Evolutionary conservation across 768 basidiomycete species (phyloP).

Genomic region (Sporobolomyces pararoseus): DNA sequence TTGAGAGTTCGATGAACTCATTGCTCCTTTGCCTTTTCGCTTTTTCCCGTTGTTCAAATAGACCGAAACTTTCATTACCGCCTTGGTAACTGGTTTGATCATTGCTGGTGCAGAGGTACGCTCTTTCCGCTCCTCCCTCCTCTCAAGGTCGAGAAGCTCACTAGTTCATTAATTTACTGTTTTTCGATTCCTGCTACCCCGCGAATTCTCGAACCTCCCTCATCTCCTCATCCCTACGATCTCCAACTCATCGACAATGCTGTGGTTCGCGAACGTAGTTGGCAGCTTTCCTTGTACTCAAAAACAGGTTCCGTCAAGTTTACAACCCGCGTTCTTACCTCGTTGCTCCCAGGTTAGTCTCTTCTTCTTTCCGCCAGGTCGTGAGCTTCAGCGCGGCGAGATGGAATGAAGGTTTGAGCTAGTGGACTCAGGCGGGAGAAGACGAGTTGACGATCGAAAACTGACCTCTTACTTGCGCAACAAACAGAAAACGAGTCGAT

Average conservation of each 20-base stretch:
- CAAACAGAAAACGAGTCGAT: conserved; percentile 25
- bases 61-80: conserved; percentile 66
- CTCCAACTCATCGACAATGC: background rate
- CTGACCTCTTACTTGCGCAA: conserved; percentile 39
- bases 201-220: background rate
- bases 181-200: conserved; percentile 1
- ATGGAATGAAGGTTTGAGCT: too few species aligned
- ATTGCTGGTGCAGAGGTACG: conserved; percentile 46
- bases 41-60: background rate
- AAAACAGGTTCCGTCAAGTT: conserved; percentile 78
- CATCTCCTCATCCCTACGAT: background rate
- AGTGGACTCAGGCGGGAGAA: too few species aligned
- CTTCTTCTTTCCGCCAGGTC: background rate
- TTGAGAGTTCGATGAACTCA: background rate
- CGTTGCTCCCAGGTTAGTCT: conserved; percentile 55
- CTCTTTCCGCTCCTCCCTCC: background rate
- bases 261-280: conserved; percentile 47
- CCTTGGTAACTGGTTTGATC: conserved; percentile 73
- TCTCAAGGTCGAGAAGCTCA: background rate
- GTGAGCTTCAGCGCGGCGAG: too few species aligned
- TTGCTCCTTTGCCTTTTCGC: background rate
- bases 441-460: background rate
- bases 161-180: background rate
- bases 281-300: conserved; percentile 70
- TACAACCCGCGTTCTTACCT: conserved; percentile 82